Percentiles rank a stretch among this genome's conserved stretches.
These are phyloP conservation scores for Dillenia turbinata DNA, from an alignment of 164 flowering plant genomes.

Conservation along the genomic window DNA sequence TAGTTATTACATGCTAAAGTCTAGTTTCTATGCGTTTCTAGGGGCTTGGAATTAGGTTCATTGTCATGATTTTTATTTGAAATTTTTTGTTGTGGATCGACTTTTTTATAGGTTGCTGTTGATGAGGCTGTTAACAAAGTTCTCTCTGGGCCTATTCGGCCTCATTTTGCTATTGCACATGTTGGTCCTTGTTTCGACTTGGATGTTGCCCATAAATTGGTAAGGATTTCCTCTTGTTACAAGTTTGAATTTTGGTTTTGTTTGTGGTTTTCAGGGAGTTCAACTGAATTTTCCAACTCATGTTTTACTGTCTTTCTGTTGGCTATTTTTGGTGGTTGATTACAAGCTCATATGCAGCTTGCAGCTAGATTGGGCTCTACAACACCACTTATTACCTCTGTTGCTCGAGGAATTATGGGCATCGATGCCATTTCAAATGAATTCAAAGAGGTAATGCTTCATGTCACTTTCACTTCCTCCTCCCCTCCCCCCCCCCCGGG, in stretches of 20 bases:
- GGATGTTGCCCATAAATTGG: slow-evolving; percentile 27
- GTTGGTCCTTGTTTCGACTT: slow-evolving; percentile 25
- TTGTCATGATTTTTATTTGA: neutral
- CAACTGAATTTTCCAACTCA: neutral
- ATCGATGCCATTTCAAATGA: slow-evolving; percentile 37
- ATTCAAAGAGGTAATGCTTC: slow-evolving; percentile 43
- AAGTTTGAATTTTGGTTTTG: neutral
- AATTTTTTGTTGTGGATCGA: neutral
- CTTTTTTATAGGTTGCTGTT: slow-evolving; percentile 37
- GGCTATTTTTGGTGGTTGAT: neutral
- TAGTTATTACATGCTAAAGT: no score
- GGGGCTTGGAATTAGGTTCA: no score
- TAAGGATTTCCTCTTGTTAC: slow-evolving; percentile 16
- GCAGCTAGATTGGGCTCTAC: slow-evolving; percentile 27
- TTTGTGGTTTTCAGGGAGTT: neutral
- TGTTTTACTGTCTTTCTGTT: neutral
- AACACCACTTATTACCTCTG: slow-evolving; percentile 40
- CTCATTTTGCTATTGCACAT: slow-evolving; percentile 60
- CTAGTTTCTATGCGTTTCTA: no score
- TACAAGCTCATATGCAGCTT: slow-evolving; percentile 27
- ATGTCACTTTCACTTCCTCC: neutral
- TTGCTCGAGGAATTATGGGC: slow-evolving; percentile 59
- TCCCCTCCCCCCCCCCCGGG: neutral
- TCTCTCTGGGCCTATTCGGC: slow-evolving; percentile 64
- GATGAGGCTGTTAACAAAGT: slow-evolving; percentile 56